Percentiles rank a stretch among this genome's conserved stretches.
phyloP scores from a whole-genome alignment of 129 eudicot genomes.

The Gnaphalium uliginosum region DNA sequence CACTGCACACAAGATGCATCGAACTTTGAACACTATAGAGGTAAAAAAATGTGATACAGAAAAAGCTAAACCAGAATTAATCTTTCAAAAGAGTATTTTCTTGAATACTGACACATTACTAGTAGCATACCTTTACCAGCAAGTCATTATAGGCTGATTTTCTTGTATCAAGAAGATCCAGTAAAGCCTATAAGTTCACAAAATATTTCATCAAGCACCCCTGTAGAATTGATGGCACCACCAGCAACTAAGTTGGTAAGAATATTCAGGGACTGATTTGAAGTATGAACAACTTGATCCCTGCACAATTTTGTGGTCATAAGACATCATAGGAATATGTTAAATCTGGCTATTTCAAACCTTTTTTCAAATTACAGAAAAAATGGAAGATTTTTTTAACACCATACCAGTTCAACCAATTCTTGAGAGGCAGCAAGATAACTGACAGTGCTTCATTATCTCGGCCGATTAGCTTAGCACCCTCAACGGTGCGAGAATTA shows the following conservation, averaged over 20 bases:
- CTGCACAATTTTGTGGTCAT: slow-evolving; percentile 33
- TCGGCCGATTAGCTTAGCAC: slow-evolving; percentile 78
- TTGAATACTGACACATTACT: background rate
- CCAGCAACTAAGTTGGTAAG: slow-evolving; percentile 81
- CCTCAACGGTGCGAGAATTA: slow-evolving; percentile 72
- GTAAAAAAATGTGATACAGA: background rate
- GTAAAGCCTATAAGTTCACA: slow-evolving; percentile 67
- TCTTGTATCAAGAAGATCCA: slow-evolving; percentile 42
- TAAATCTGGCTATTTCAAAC: no score
- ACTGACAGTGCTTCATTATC: slow-evolving; percentile 76
- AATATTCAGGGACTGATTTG: slow-evolving; percentile 73
- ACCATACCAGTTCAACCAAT: slow-evolving; percentile 3
- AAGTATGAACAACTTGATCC: slow-evolving; percentile 60
- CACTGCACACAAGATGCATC: slow-evolving; percentile 50
- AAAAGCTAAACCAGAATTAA: background rate
- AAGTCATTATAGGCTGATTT: slow-evolving; percentile 49
- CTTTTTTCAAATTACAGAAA: background rate
- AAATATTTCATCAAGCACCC: slow-evolving; percentile 66
- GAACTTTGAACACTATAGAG: background rate
- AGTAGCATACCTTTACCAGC: slow-evolving; percentile 60
- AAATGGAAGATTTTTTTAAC: background rate
- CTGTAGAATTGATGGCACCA: slow-evolving; percentile 61
- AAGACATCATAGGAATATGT: background rate
- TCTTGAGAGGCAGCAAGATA: slow-evolving; percentile 70
- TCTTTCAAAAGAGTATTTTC: background rate